Evolutionary conservation across 768 basidiomycete species (phyloP).

Genomic region (Rhodotorula diobovata): DNA sequence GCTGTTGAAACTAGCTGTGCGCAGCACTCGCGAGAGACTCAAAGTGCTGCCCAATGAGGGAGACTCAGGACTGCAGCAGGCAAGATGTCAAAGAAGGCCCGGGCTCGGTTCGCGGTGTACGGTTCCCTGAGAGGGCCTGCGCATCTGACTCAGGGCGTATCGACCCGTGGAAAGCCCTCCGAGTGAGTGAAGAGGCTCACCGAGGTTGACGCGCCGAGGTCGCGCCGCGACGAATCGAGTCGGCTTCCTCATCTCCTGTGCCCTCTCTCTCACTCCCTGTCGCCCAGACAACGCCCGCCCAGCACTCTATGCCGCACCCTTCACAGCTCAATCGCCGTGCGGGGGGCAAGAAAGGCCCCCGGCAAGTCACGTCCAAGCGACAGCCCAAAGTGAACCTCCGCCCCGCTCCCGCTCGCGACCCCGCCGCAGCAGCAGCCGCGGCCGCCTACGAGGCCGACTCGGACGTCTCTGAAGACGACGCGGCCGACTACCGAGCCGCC

Average conservation of each 20-base stretch:
- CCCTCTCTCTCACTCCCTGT: neutral
- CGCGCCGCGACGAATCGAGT: neutral
- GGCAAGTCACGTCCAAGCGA: conserved; percentile 25
- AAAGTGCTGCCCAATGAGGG: too few species aligned
- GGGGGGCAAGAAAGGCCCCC: conserved; percentile 31
- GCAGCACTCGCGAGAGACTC: neutral
- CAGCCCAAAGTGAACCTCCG: conserved; percentile 22
- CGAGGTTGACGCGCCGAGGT: too few species aligned
- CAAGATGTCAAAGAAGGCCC: too few species aligned
- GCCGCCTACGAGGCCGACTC: neutral
- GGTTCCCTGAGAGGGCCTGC: too few species aligned
- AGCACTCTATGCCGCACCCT: neutral
- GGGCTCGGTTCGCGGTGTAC: too few species aligned
- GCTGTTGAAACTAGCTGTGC: neutral
- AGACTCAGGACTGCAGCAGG: too few species aligned
- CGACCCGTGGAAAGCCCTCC: too few species aligned
- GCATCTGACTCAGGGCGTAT: too few species aligned
- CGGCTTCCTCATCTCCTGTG: neutral
- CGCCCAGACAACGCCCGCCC: neutral
- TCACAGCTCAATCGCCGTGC: neutral
- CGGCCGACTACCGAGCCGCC: neutral
- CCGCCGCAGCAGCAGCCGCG: neutral
- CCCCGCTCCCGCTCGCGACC: conserved; percentile 11
- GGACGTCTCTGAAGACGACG: neutral
- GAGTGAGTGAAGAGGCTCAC: too few species aligned